These are phyloP conservation scores for Colletotrichum lini DNA, from an alignment of 2,329 filamentous ascomycete species.

Conservation along the genomic window DNA sequence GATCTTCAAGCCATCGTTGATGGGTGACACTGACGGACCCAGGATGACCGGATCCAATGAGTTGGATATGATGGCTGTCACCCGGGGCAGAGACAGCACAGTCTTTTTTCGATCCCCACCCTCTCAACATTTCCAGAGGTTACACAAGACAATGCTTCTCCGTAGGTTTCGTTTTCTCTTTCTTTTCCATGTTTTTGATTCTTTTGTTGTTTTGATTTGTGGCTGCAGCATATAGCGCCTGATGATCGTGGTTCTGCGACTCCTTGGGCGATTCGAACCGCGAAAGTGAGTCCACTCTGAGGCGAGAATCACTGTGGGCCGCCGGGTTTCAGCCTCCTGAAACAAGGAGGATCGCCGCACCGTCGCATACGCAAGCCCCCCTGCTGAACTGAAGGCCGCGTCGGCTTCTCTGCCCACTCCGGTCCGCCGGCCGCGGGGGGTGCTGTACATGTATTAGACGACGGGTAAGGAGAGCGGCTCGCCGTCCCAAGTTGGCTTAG, in stretches of 20 bases:
- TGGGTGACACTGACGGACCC: not conserved
- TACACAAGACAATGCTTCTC: too few species aligned
- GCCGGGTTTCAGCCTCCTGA: slow-evolving; percentile 39
- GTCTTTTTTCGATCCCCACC: not conserved
- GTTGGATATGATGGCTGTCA: not conserved
- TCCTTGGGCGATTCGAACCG: slow-evolving; percentile 2
- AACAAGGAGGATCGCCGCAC: slow-evolving; percentile 35
- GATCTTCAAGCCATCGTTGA: slow-evolving; percentile 26
- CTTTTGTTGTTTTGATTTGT: not conserved
- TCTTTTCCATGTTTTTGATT: too few species aligned
- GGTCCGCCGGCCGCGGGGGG: not conserved
- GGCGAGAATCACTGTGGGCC: slow-evolving; percentile 28
- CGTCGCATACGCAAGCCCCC: slow-evolving; percentile 5
- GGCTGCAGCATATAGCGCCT: not conserved
- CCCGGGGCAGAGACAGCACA: not conserved
- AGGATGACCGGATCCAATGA: not conserved
- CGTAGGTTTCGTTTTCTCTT: too few species aligned
- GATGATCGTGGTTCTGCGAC: not conserved
- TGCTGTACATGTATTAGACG: not conserved
- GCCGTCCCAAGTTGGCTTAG: not conserved
- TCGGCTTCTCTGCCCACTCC: slow-evolving; percentile 16
- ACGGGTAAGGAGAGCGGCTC: not conserved
- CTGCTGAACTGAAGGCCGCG: not conserved
- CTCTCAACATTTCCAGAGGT: too few species aligned
- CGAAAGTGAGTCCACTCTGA: slow-evolving; percentile 15